Conservation (phyloP, 306 rosid genomes). For the Elaeagnus macrophylla region DNA sequence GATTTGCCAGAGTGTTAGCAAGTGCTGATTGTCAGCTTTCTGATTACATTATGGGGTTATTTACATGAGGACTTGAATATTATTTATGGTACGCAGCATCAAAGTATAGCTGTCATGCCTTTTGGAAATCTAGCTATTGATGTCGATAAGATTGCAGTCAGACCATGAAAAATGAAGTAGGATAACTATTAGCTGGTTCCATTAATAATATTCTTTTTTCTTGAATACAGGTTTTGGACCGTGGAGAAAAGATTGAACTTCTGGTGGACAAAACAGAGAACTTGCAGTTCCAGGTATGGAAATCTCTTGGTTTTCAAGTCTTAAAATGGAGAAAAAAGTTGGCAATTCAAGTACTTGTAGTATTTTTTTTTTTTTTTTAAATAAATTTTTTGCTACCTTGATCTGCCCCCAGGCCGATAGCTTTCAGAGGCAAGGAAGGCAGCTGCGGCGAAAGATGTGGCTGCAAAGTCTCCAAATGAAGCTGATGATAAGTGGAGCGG, state of each 20-base stretch:
- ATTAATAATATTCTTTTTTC: background rate
- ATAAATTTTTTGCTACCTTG: background rate
- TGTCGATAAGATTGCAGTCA: too few species aligned
- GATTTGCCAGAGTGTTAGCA: too few species aligned
- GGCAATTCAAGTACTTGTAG: background rate
- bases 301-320: slow-evolving; percentile 1
- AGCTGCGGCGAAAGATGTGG: slow-evolving; percentile 92
- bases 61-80: too few species aligned
- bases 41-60: too few species aligned
- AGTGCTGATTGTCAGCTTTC: too few species aligned
- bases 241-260: slow-evolving; percentile 94
- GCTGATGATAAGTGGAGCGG: slow-evolving; percentile 76
- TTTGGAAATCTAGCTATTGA: too few species aligned
- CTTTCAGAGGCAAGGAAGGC: slow-evolving; percentile 98
- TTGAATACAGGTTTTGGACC: slow-evolving; percentile 80
- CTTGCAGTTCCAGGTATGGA: slow-evolving; percentile 82
- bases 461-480: slow-evolving; percentile 87
- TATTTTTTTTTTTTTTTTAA: background rate
- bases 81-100: too few species aligned
- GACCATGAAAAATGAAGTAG: too few species aligned
- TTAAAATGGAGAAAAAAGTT: background rate
- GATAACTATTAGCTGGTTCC: too few species aligned
- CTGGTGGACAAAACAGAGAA: slow-evolving; percentile 93
- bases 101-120: too few species aligned
- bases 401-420: slow-evolving; percentile 73